Conservation (phyloP, 2,329 filamentous ascomycete genomes). For the Diaporthe ampelina region DNA sequence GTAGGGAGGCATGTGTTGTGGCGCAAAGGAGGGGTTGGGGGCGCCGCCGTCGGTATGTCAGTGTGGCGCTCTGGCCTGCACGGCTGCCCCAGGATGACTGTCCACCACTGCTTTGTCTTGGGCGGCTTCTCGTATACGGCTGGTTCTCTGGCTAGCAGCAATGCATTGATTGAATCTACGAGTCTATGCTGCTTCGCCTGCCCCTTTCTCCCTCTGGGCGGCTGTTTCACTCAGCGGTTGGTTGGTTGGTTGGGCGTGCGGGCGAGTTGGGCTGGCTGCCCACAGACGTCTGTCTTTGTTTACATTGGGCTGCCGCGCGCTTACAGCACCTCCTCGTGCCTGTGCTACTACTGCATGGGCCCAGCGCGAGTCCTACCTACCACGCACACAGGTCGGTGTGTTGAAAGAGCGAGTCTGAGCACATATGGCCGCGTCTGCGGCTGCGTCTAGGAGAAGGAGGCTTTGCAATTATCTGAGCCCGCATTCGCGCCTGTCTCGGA, state of each 20-base stretch:
- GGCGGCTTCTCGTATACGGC: neutral
- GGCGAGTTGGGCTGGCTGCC: neutral
- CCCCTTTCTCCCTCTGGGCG: neutral
- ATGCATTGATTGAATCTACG: neutral
- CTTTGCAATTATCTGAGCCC: neutral
- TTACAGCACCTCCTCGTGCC: neutral
- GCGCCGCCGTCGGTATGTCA: neutral
- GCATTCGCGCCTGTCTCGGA: constrained; percentile 31
- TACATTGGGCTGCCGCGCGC: constrained; percentile 11
- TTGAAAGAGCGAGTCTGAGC: neutral
- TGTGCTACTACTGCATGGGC: neutral
- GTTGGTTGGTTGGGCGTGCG: neutral
- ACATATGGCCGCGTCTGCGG: constrained; percentile 5
- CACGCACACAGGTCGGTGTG: too few relatives aligned
- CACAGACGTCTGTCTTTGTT: neutral
- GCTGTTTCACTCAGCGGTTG: neutral
- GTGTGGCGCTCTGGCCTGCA: neutral
- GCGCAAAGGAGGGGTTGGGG: neutral
- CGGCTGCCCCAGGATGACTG: neutral
- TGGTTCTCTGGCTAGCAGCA: neutral
- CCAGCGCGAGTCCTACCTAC: neutral
- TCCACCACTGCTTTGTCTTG: neutral
- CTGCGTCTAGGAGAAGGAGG: neutral
- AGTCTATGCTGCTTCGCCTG: neutral
- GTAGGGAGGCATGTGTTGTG: neutral